Base-by-base conservation (phyloP, 1,284 basidiomycete genomes). In the Papiliotrema fonsecae region DNA sequence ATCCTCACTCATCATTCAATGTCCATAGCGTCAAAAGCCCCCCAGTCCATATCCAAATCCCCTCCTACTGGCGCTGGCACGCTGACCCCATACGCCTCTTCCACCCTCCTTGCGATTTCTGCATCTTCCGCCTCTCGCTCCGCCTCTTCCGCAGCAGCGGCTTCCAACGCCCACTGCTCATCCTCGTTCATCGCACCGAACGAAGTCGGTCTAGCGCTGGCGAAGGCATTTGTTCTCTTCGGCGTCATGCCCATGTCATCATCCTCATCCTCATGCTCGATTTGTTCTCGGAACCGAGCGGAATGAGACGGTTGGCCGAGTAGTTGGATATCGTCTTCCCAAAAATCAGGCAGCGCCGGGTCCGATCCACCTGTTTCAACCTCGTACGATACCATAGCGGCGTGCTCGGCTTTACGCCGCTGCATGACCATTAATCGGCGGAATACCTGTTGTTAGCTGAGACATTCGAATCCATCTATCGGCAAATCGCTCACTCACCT, bases 341-440 rank as follows among this genome's bases (percentile, higher is more conserved):
- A 69, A 49, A 69, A 65, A 3, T 69, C 67, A 16, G 65, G 64
- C 3, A 60, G 43, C 22, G 54, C 36, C 5, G 63, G 63, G 42
- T 67, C 64, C 4, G 57, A 63, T 19, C 67, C 68, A 13, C 66
- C 65, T 4, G 58, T 65, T 38, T 64, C 67, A 4, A 38, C 9
- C 39, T 71, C 69, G 47, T 65, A 54, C 4, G 58, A 57, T n/a
- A 59, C 50, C 16, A 64, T 40, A 3, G 51, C 49, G 5, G 63
- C 57, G 41, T 63, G 68, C 30, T 60, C 30, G 9, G 56, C 64
- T 45, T 58, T 56, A 30, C 58, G 53, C 13, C 60, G 55, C 51
- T 70, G 69, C 6, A 67, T 50, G 19, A 70, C 52, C 45, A 69
- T 61, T 9, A 72, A 47, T 16, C 65, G 56, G n/a, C 69, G 54